phyloP scores from a whole-genome alignment of 805 yeast genomes.

The Sugiyamaella smithiae region DNA sequence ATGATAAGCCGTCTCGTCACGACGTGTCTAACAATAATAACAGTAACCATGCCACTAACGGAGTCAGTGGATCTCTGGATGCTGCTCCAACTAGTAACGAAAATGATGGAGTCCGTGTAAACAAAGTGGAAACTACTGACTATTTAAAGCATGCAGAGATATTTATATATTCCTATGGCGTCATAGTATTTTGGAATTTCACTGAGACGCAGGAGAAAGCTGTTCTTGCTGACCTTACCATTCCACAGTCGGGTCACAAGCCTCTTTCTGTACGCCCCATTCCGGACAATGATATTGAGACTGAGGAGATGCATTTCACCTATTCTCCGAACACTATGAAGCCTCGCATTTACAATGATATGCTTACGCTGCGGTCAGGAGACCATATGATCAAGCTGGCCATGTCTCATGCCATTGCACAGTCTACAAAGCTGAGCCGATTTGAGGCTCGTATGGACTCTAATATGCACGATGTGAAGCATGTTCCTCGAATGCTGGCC shows the following conservation, averaged over 20 bases:
- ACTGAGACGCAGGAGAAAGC: conserved; percentile 91
- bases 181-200: conserved; percentile 97
- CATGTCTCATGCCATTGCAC: conserved; percentile 95
- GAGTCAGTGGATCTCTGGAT: background rate
- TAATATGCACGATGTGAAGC: conserved; percentile 78
- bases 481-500: conserved; percentile 85
- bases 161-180: conserved; percentile 88
- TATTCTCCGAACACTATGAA: conserved; percentile 48
- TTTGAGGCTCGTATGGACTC: conserved; percentile 91
- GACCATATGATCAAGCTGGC: conserved; percentile 91
- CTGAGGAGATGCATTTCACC: conserved; percentile 80
- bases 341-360: conserved; percentile 72
- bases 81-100: background rate
- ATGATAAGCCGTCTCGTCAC: background rate
- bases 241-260: conserved; percentile 31
- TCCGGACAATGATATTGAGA: conserved; percentile 86
- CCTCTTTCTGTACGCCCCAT: conserved; percentile 62
- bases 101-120: background rate
- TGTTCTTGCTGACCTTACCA: conserved; percentile 85
- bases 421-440: conserved; percentile 84
- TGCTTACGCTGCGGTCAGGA: conserved; percentile 85
- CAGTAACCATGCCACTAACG: too few relatives aligned
- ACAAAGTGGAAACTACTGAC: conserved; percentile 25
- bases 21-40: background rate
- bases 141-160: conserved; percentile 66